Base-by-base conservation (phyloP, 306 rosid species). In the Prunus campanulata region DNA sequence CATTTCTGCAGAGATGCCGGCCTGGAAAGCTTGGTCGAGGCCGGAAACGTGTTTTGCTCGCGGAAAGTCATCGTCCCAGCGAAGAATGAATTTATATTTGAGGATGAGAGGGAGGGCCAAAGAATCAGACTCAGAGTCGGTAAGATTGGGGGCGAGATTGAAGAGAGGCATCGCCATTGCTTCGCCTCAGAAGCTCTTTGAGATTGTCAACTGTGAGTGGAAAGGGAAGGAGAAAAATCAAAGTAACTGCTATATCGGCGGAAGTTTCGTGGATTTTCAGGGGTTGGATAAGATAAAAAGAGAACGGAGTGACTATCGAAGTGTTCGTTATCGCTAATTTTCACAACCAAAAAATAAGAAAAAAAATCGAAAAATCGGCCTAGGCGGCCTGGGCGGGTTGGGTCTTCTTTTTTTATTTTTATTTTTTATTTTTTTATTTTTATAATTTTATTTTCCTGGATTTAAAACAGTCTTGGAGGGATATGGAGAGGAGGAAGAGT, bases 1-100 rank as follows among this genome's bases (percentile, higher is more conserved):
- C 98, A 91, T 94, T 86, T 94, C 97, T 7, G 97, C 98, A 0
- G 96, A 83, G 83, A 92, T 86, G 66, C 97, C 97, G 29, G 90
- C 84, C 32, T 77, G 69, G 54, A 82, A 86, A 56, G 97, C 97
- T 72, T 82, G 74, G 46, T 90, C 97, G 3, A 94, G 90, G 80
- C 81, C 2, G 72, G 52, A 60, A 84, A 24, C 8, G 87, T 80
- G 85, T 88, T 92, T 78, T 95, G 97, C 91, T 92, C 93, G 35
- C 97, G 96, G 77, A 93, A 91, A 18, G 96, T 91, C 97, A 91
- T 91, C 52, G 97, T 90, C 81, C 97, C 96, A 89, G 84, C 20
- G 76, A 65, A 68, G 19, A 71, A 35, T 35, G 42, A 35, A 35
- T 35, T 35, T 35, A 35, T 35, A 35, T 35, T 35, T 35, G 42